Evolutionary conservation across 2,329 filamentous ascomycete species (phyloP).

Genomic region (Myriosclerotinia scirpicola): DNA sequence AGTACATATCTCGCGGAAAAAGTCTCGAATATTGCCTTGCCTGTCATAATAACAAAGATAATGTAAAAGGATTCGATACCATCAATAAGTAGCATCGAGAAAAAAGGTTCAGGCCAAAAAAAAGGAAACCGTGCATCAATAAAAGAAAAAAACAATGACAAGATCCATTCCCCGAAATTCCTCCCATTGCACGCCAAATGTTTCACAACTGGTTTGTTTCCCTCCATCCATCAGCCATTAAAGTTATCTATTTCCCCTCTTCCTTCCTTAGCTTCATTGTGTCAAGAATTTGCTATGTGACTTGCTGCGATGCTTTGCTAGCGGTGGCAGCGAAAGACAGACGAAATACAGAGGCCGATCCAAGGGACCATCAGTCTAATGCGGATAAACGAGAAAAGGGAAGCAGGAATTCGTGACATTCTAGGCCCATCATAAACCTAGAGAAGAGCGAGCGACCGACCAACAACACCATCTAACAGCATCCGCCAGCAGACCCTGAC

Average conservation of each 20-base stretch:
- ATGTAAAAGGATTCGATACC: constrained; percentile 18
- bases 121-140: constrained; percentile 23
- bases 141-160: constrained; percentile 25
- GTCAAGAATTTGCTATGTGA: constrained; percentile 29
- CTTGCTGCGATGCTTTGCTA: constrained; percentile 30
- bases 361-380: constrained; percentile 39
- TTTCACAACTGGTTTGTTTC: constrained; percentile 31
- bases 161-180: constrained; percentile 31
- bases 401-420: constrained; percentile 31
- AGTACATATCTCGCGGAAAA: constrained; percentile 16
- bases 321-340: constrained; percentile 29
- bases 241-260: constrained; percentile 33
- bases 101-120: constrained; percentile 17
- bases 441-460: constrained; percentile 15
- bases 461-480: constrained; percentile 66
- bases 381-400: constrained; percentile 34
- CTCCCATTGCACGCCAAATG: constrained; percentile 35
- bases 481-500: constrained; percentile 78
- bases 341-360: constrained; percentile 37
- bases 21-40: constrained; percentile 25
- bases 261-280: constrained; percentile 12
- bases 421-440: constrained; percentile 27
- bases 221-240: constrained; percentile 37
- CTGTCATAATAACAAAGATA: constrained; percentile 30
- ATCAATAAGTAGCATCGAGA: constrained; percentile 21